These are phyloP conservation scores for Rhodomyrtus tomentosa DNA, from an alignment of 345 rosid species.

Conservation along the genomic window DNA sequence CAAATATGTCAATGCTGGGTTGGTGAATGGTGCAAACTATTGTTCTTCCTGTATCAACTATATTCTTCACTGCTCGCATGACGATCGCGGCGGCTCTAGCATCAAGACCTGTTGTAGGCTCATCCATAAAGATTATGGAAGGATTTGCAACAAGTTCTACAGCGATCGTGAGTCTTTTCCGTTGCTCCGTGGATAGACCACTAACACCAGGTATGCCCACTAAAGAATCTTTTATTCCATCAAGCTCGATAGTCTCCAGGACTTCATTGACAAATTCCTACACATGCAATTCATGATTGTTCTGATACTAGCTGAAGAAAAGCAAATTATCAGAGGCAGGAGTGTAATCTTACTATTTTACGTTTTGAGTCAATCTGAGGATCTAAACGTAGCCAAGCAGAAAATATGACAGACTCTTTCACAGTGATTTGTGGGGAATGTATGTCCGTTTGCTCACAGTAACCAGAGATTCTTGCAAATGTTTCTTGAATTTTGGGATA, in stretches of 20 bases:
- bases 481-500: slow-evolving; percentile 61
- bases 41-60: slow-evolving; percentile 75
- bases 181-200: slow-evolving; percentile 77
- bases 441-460: slow-evolving; percentile 76
- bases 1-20: slow-evolving; percentile 79
- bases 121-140: slow-evolving; percentile 79
- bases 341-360: slow-evolving; percentile 32
- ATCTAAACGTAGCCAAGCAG: slow-evolving; percentile 76
- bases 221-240: slow-evolving; percentile 47
- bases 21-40: slow-evolving; percentile 81
- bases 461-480: slow-evolving; percentile 73
- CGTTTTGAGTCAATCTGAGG: slow-evolving; percentile 40
- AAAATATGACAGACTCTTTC: slow-evolving; percentile 59
- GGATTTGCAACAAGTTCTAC: slow-evolving; percentile 86
- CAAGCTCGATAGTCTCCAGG: slow-evolving; percentile 68
- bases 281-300: neutral
- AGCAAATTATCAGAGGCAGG: neutral
- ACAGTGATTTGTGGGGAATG: slow-evolving; percentile 72
- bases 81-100: slow-evolving; percentile 87
- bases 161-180: slow-evolving; percentile 69
- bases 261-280: slow-evolving; percentile 71
- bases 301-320: neutral
- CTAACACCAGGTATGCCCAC: slow-evolving; percentile 54
- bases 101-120: slow-evolving; percentile 82
- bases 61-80: slow-evolving; percentile 71